Evolutionary conservation across 2,329 filamentous ascomycete genomes (phyloP).

Genomic region (Fusarium pininemorale): DNA sequence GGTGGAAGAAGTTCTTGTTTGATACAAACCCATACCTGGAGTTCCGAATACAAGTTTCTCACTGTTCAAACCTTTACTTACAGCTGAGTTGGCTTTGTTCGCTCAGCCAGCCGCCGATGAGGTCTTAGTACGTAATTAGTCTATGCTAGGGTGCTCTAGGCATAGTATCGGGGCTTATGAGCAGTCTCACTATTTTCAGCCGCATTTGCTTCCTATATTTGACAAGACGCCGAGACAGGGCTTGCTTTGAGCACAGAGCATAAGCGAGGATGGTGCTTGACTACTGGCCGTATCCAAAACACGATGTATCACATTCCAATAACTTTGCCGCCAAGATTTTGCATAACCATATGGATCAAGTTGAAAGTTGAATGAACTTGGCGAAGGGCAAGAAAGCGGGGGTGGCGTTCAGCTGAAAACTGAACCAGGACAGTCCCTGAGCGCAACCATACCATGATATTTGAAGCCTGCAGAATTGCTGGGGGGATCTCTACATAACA

Average conservation of each 20-base stretch:
- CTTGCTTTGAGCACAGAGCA: accelerated
- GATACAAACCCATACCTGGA: no score
- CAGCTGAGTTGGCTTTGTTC: accelerated
- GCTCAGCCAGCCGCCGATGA: not conserved
- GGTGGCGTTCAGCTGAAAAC: not conserved
- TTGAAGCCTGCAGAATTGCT: no score
- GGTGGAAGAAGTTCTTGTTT: no score
- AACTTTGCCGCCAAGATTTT: accelerated
- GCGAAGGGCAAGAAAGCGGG: not conserved
- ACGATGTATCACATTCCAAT: not conserved
- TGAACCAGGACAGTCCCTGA: not conserved
- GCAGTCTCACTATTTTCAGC: not conserved
- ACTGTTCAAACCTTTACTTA: not conserved
- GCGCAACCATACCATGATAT: accelerated
- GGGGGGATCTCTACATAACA: no score
- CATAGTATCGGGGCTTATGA: not conserved
- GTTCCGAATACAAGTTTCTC: no score
- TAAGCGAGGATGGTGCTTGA: not conserved
- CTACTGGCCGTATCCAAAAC: not conserved
- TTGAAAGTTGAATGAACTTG: no score
- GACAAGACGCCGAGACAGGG: accelerated
- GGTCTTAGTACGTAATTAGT: not conserved
- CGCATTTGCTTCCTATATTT: not conserved
- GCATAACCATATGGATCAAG: accelerated
- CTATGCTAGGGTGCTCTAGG: not conserved